Evolutionary conservation across 1,284 basidiomycete species (phyloP).

Genomic region (Boletus semigastroideus): DNA sequence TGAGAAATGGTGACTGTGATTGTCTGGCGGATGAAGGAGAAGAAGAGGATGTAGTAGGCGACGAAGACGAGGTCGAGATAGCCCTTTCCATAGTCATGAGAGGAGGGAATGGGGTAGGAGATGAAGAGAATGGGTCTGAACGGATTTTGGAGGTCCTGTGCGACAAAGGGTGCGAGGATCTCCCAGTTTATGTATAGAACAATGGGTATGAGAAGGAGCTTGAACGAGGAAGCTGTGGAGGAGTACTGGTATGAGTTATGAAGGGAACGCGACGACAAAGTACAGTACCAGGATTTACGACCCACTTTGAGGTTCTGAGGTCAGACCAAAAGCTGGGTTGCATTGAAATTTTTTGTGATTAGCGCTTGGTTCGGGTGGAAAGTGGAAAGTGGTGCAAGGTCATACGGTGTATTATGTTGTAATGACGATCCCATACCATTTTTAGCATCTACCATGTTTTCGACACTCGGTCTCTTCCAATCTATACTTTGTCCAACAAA

Average conservation of each 20-base stretch:
- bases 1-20: slow-evolving; percentile 69
- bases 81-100: slow-evolving; percentile 70
- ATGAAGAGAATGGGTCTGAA: slow-evolving; percentile 77
- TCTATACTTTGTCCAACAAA: slow-evolving; percentile 62
- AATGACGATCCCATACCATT: too few species aligned
- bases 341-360: neutral
- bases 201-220: slow-evolving; percentile 71
- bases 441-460: slow-evolving; percentile 47
- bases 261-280: neutral
- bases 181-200: slow-evolving; percentile 77
- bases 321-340: slow-evolving; percentile 29
- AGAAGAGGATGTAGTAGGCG: slow-evolving; percentile 87
- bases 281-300: slow-evolving; percentile 67
- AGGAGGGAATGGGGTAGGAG: slow-evolving; percentile 63
- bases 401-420: too few species aligned
- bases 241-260: slow-evolving; percentile 1
- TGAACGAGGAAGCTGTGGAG: slow-evolving; percentile 65
- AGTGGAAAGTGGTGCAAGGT: too few species aligned
- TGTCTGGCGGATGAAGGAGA: slow-evolving; percentile 86
- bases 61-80: slow-evolving; percentile 83
- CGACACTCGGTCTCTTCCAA: slow-evolving; percentile 57
- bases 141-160: slow-evolving; percentile 63
- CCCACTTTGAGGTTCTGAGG: slow-evolving; percentile 64
- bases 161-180: slow-evolving; percentile 49
- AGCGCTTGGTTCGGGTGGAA: neutral